A percentile compares a stretch with the other conserved stretches of the same genome.
Evolutionary conservation across 805 yeast genomes (phyloP).

Genomic region (Cyberlindnera galapagoensis): DNA sequence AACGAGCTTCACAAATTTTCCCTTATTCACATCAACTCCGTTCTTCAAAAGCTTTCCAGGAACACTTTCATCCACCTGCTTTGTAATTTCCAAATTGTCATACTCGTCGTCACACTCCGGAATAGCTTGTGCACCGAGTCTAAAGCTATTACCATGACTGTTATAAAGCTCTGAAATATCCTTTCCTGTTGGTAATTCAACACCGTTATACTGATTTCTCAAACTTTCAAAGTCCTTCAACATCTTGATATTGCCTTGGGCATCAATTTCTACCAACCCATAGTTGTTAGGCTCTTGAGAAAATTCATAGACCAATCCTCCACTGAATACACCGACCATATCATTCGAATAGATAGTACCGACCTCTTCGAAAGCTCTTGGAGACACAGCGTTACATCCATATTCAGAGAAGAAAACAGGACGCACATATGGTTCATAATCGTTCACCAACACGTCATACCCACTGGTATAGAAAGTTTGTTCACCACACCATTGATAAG

Average conservation of each 20-base stretch:
- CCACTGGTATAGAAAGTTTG: conserved; percentile 82
- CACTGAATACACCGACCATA: conserved; percentile 75
- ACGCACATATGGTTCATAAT: conserved; percentile 57
- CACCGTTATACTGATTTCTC: conserved; percentile 36
- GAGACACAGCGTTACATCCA: conserved; percentile 81
- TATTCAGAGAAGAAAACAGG: conserved; percentile 89
- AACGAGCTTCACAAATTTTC: conserved; percentile 41
- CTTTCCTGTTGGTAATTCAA: conserved; percentile 26
- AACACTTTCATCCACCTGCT: conserved; percentile 34
- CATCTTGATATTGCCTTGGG: conserved; percentile 40
- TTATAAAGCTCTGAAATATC: conserved; percentile 20
- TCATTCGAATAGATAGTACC: conserved; percentile 57
- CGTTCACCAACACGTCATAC: conserved; percentile 59
- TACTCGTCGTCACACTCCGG: conserved; percentile 35
- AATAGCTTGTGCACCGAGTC: conserved; percentile 19
- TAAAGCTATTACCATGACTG: conserved; percentile 18
- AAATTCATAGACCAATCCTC: conserved; percentile 91
- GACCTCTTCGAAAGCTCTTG: conserved; percentile 76
- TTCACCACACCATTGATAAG: conserved; percentile 95
- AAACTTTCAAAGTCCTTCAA: conserved; percentile 54
- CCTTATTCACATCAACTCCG: conserved; percentile 44
- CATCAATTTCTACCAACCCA: conserved; percentile 67
- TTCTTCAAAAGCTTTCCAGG: conserved; percentile 38
- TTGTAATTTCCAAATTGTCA: conserved; percentile 35
- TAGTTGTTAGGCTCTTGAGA: conserved; percentile 72